These are phyloP conservation scores for Colletotrichum abscissum DNA, from an alignment of 2,329 filamentous ascomycete genomes.

Conservation along the genomic window DNA sequence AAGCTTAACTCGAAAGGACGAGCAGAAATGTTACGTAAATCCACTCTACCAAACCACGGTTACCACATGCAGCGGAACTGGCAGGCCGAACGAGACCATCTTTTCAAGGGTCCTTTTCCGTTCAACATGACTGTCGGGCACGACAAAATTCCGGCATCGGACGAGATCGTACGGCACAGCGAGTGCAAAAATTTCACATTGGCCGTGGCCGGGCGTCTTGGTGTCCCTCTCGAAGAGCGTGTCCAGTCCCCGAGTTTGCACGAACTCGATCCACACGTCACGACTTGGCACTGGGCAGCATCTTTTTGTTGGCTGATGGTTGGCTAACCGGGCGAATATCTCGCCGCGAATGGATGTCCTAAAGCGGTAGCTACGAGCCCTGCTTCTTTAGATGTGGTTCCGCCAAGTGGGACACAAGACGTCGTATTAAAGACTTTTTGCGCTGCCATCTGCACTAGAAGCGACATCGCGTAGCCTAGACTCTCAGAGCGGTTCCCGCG, in stretches of 20 bases:
- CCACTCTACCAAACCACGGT: neutral
- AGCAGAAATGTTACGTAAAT: slow-evolving; percentile 21
- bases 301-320: neutral
- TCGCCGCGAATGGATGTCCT: neutral
- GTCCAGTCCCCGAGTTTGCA: slow-evolving; percentile 10
- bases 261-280: slow-evolving; percentile 8
- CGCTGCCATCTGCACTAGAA: neutral
- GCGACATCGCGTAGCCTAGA: too few relatives aligned
- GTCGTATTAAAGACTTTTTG: neutral
- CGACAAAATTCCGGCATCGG: slow-evolving; percentile 10
- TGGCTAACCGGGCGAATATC: neutral
- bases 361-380: neutral
- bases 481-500: neutral
- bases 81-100: slow-evolving; percentile 1
- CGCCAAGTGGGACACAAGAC: neutral
- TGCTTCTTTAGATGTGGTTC: neutral
- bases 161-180: neutral
- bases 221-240: neutral
- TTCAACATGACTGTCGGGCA: too few relatives aligned
- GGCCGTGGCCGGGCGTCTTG: neutral
- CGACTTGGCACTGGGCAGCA: slow-evolving; percentile 7
- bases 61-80: neutral
- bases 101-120: too few relatives aligned
- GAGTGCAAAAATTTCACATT: neutral
- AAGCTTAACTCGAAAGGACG: slow-evolving; percentile 17